Base-by-base conservation (phyloP, 2,329 filamentous ascomycete species). In the Neurospora crassa region DNA sequence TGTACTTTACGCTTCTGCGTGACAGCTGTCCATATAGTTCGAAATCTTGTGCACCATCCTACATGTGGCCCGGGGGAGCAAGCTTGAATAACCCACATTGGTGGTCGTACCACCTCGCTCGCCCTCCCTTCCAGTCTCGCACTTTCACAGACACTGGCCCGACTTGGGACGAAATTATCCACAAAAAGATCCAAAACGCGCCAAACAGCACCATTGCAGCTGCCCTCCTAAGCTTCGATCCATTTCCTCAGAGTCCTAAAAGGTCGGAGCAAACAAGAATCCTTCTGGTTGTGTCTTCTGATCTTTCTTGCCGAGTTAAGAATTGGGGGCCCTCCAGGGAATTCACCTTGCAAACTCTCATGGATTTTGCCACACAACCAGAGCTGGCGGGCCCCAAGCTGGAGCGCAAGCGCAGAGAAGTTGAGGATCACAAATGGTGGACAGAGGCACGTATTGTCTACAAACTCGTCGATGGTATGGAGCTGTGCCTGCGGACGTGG, bases 341-440 rank as follows among this genome's bases (percentile, higher is more conserved):
- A 7, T 1, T 34, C 7, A 63, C 24, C 1, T 34, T 34, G 29
- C 24, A 0, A 63, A 63, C 1, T 10, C 24, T 63, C 0, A 63
- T 63, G 53, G 11, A 6, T 11, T 2, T 63, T 2, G 47, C 47
- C 47, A 1, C 34, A 2, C 1, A 29, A 1, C 53, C 53, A 2
- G 53, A 63, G 0, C 3, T 63, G 1, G 53, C 3, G 18, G 29
- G 24, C 1, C 24, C 24, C 0, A 6, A 11, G 53, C 29, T 63
- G 0, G 8, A 59, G 0, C 14, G 10, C 6, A 6, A 18, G 5
- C 0, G 0, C 1, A 16, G 5, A 3, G 47, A 5, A 18, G 0
- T 1, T 16, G 0, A 18, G 29, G 12, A 18, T 0, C 0, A 10
- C 24, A 12, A 6, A 20, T 2, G 24, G 14, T 34, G 47, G 47